Evolutionary conservation across 2,329 filamentous ascomycete species (phyloP).

Genomic region (Monosporascus sp.): DNA sequence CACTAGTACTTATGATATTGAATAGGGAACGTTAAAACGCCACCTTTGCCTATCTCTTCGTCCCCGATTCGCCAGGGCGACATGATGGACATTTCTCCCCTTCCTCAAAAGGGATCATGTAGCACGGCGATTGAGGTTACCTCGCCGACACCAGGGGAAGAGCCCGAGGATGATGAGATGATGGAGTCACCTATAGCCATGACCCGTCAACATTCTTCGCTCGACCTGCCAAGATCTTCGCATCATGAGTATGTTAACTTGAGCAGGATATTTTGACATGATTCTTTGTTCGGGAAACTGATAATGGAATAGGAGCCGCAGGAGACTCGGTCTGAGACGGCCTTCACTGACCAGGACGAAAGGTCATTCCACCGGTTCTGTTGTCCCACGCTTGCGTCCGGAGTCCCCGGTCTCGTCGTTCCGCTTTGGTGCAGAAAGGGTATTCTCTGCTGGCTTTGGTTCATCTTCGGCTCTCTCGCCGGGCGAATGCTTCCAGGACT

Average conservation of each 20-base stretch:
- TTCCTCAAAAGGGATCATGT: slow-evolving; percentile 80
- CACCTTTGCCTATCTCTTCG: slow-evolving; percentile 71
- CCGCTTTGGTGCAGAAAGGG: slow-evolving; percentile 57
- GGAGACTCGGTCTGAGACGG: slow-evolving; percentile 58
- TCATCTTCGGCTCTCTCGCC: slow-evolving; percentile 62
- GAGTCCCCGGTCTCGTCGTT: slow-evolving; percentile 69
- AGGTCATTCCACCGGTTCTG: slow-evolving; percentile 62
- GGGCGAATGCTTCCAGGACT: slow-evolving; percentile 76
- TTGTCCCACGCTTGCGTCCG: slow-evolving; percentile 54
- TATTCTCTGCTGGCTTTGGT: slow-evolving; percentile 23
- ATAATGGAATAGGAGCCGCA: slow-evolving; percentile 51
- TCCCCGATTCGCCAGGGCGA: slow-evolving; percentile 70
- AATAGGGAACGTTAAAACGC: slow-evolving; percentile 73
- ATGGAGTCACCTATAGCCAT: slow-evolving; percentile 52
- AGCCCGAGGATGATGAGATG: slow-evolving; percentile 41
- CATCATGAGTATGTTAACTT: slow-evolving; percentile 44
- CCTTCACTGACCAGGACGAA: slow-evolving; percentile 73
- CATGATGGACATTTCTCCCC: slow-evolving; percentile 87
- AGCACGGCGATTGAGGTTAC: slow-evolving; percentile 59
- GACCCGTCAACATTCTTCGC: slow-evolving; percentile 34
- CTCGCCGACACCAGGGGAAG: slow-evolving; percentile 63
- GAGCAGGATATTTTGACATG: neutral
- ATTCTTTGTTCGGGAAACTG: slow-evolving; percentile 8
- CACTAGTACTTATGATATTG: slow-evolving; percentile 13
- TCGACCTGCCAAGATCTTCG: slow-evolving; percentile 44